phyloP scores from a whole-genome alignment of 345 rosid species.

The Draba incana region DNA sequence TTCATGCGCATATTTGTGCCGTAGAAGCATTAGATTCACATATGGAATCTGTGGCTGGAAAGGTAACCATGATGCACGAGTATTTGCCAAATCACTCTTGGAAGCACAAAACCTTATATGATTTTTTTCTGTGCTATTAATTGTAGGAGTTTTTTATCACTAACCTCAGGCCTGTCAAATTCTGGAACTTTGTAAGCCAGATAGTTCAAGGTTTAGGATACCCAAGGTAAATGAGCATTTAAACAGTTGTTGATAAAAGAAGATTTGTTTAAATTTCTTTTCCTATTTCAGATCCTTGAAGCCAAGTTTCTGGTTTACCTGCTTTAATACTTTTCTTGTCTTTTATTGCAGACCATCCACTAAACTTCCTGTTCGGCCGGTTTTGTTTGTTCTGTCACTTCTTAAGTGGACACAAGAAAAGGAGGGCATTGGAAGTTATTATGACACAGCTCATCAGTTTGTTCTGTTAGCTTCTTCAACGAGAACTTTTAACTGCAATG shows the following conservation, averaged over 20 bases:
- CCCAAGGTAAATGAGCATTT: slow-evolving; percentile 61
- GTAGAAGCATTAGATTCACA: slow-evolving; percentile 73
- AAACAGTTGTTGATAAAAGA: slow-evolving; percentile 6
- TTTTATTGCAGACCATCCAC: slow-evolving; percentile 72
- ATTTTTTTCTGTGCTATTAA: slow-evolving; percentile 30
- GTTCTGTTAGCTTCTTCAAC: slow-evolving; percentile 65
- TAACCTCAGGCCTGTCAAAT: slow-evolving; percentile 71
- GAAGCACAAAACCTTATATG: slow-evolving; percentile 20
- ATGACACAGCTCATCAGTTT: slow-evolving; percentile 52
- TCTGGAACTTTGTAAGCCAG: slow-evolving; percentile 74
- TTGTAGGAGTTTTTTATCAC: slow-evolving; percentile 93
- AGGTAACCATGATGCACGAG: slow-evolving; percentile 52
- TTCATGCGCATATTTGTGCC: slow-evolving; percentile 84
- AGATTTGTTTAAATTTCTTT: slow-evolving; percentile 18
- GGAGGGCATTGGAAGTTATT: slow-evolving; percentile 48
- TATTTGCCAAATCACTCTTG: not conserved
- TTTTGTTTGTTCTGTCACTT: slow-evolving; percentile 49
- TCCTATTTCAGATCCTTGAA: slow-evolving; percentile 16
- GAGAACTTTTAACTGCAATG: slow-evolving; percentile 81
- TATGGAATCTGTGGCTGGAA: slow-evolving; percentile 80
- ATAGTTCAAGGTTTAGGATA: slow-evolving; percentile 78
- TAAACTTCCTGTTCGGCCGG: slow-evolving; percentile 62
- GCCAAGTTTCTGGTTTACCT: slow-evolving; percentile 21
- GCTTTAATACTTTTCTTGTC: slow-evolving; percentile 16
- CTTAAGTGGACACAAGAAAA: slow-evolving; percentile 58